Percentiles rank a stretch among this genome's conserved stretches.
These are phyloP conservation scores for Chaetomiaceae sp. DNA, from an alignment of 2,329 filamentous ascomycete genomes.

Conservation along the genomic window DNA sequence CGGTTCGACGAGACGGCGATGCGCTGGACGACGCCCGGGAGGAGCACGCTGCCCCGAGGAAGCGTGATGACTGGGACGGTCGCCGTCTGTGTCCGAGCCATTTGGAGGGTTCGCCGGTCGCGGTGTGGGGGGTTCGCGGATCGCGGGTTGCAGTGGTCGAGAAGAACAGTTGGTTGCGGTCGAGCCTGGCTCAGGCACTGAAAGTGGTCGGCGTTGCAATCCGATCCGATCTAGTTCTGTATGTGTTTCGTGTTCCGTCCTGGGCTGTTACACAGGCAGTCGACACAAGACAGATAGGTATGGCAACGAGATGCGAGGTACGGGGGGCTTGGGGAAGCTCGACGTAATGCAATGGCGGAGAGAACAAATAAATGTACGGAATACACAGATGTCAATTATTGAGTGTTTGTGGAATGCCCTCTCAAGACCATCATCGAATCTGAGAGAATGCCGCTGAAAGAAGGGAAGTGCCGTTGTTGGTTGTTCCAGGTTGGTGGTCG, in stretches of 20 bases:
- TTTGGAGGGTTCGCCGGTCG: slow-evolving; percentile 8
- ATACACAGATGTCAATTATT: neutral
- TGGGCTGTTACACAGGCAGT: too few relatives aligned
- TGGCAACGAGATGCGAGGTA: too few relatives aligned
- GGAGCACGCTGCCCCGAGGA: slow-evolving; percentile 71
- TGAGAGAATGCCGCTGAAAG: neutral
- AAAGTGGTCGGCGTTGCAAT: too few relatives aligned
- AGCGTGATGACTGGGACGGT: slow-evolving; percentile 76
- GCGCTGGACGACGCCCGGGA: slow-evolving; percentile 80
- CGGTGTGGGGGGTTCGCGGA: neutral
- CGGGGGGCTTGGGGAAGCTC: too few relatives aligned
- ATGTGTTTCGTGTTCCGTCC: too few relatives aligned
- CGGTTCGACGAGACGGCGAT: slow-evolving; percentile 75
- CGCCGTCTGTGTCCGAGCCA: slow-evolving; percentile 37
- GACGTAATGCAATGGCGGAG: too few relatives aligned
- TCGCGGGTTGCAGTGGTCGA: neutral
- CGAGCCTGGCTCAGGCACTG: too few relatives aligned
- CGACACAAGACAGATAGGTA: too few relatives aligned
- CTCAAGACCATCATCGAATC: neutral
- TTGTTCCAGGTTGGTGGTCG: slow-evolving; percentile 4
- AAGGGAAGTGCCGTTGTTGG: neutral
- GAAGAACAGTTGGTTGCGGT: too few relatives aligned
- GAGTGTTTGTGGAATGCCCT: neutral
- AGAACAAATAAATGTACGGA: too few relatives aligned
- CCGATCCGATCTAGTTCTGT: too few relatives aligned